Conservation (phyloP, 2,329 filamentous ascomycete genomes). For the Colletotrichum horii region DNA sequence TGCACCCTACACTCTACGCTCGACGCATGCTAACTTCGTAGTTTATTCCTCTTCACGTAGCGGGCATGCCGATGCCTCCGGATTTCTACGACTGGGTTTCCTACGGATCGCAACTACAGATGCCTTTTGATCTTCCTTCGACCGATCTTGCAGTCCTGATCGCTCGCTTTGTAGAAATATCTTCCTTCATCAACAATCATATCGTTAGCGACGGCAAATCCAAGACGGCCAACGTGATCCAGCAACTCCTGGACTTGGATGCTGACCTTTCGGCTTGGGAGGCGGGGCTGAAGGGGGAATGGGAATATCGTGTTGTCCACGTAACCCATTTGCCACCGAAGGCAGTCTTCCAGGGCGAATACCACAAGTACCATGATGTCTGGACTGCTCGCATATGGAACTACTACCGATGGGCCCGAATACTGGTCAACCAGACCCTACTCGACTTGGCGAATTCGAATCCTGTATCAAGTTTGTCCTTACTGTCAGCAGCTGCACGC, state of each 20-base stretch:
- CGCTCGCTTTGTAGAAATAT: conserved; percentile 44
- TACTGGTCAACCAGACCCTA: conserved; percentile 57
- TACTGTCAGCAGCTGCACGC: conserved; percentile 34
- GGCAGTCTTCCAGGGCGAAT: conserved; percentile 55
- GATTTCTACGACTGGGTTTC: conserved; percentile 49
- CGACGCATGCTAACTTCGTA: conserved; percentile 25
- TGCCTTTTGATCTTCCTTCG: conserved; percentile 41
- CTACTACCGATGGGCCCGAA: conserved; percentile 64
- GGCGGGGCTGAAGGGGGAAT: conserved; percentile 34
- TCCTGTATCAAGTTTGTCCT: conserved; percentile 40
- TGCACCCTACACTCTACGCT: not conserved
- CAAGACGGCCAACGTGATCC: conserved; percentile 38
- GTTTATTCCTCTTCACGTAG: conserved; percentile 51
- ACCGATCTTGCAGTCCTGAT: conserved; percentile 46
- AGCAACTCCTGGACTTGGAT: conserved; percentile 45
- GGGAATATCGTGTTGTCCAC: conserved; percentile 40
- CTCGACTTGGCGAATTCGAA: conserved; percentile 42
- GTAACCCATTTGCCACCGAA: conserved; percentile 37
- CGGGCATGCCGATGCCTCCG: conserved; percentile 42
- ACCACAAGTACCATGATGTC: conserved; percentile 60
- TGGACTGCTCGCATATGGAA: conserved; percentile 62
- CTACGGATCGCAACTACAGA: conserved; percentile 39
- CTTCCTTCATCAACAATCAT: conserved; percentile 37
- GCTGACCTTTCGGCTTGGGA: conserved; percentile 45
- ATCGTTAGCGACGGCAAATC: conserved; percentile 41